A percentile compares a stretch with the other conserved stretches of the same genome.
Conservation (phyloP, 352 stramenopile species). For the Pythium phragmiticola region DNA sequence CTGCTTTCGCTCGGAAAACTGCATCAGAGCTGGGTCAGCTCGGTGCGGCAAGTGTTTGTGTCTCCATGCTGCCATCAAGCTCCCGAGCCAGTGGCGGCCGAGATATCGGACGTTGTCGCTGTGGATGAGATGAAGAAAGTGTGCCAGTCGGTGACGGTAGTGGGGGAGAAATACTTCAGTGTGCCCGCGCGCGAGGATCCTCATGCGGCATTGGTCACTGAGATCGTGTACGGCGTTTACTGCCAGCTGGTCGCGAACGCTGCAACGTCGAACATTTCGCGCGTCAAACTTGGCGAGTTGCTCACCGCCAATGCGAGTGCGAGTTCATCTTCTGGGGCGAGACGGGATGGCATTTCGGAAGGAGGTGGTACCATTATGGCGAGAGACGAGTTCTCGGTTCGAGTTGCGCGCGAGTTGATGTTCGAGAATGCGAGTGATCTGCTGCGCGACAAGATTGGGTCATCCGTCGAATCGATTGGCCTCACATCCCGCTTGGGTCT, state of each 20-base stretch:
- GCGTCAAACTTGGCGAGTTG: constrained; percentile 21
- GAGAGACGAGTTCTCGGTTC: constrained; percentile 19
- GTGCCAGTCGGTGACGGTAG: constrained; percentile 29
- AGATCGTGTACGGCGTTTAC: constrained; percentile 47
- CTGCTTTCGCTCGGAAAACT: constrained; percentile 54
- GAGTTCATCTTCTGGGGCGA: constrained; percentile 10
- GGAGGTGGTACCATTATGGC: constrained; percentile 3
- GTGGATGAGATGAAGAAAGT: constrained; percentile 29
- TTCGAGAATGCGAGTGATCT: background rate
- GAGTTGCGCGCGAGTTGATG: constrained; percentile 12
- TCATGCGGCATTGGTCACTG: constrained; percentile 24
- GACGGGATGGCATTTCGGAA: constrained; percentile 10
- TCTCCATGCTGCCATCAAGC: constrained; percentile 23
- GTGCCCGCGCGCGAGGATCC: constrained; percentile 39
- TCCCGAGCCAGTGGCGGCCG: background rate
- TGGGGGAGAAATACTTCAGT: constrained; percentile 71
- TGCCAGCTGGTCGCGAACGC: background rate
- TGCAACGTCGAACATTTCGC: background rate
- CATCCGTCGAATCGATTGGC: background rate
- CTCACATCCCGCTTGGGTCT: constrained; percentile 1
- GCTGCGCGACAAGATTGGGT: background rate
- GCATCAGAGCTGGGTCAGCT: constrained; percentile 62
- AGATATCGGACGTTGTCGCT: background rate
- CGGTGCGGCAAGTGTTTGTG: constrained; percentile 48
- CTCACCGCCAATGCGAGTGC: constrained; percentile 29